A percentile compares a stretch with the other conserved stretches of the same genome.
Evolutionary conservation across 2,329 filamentous ascomycete genomes (phyloP).

Genomic region (Dryadomyces quercivorus): DNA sequence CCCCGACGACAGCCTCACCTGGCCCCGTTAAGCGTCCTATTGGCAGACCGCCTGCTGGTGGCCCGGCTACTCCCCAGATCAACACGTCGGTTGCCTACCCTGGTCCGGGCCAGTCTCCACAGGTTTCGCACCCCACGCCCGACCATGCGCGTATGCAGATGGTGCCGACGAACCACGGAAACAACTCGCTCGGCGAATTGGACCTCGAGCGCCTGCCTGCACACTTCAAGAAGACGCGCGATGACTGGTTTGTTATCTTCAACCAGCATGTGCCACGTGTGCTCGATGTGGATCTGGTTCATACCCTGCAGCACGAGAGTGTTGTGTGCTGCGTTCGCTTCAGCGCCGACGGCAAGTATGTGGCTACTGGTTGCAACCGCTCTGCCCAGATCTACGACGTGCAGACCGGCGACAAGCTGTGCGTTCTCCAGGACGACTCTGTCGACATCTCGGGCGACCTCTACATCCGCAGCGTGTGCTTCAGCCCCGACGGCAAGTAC

Average conservation of each 20-base stretch:
- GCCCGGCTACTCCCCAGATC: conserved; percentile 84
- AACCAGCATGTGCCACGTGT: conserved; percentile 83
- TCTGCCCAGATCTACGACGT: conserved; percentile 99
- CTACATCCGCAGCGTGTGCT: conserved; percentile 96
- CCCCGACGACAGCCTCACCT: conserved; percentile 75
- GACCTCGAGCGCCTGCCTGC: conserved; percentile 76
- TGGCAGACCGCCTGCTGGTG: conserved; percentile 50
- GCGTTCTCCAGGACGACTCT: conserved; percentile 77
- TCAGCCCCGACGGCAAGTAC: conserved; percentile 90
- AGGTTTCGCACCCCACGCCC: conserved; percentile 75
- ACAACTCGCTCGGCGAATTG: conserved; percentile 66
- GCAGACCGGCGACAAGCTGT: conserved; percentile 72
- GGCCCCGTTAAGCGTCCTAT: conserved; percentile 70
- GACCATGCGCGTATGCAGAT: conserved; percentile 45
- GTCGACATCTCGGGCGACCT: conserved; percentile 83
- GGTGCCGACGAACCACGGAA: conserved; percentile 36
- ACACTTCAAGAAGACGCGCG: conserved; percentile 76
- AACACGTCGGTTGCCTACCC: conserved; percentile 79
- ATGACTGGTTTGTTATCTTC: conserved; percentile 95
- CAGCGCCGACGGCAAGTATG: conserved; percentile 87
- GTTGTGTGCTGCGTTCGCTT: conserved; percentile 98
- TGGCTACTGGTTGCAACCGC: conserved; percentile 93
- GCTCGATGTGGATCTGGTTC: conserved; percentile 85
- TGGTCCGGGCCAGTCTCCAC: conserved; percentile 69
- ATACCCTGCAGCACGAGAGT: conserved; percentile 86